phyloP scores from a whole-genome alignment of 1,284 basidiomycete species.

The Puccinia novopanici region DNA sequence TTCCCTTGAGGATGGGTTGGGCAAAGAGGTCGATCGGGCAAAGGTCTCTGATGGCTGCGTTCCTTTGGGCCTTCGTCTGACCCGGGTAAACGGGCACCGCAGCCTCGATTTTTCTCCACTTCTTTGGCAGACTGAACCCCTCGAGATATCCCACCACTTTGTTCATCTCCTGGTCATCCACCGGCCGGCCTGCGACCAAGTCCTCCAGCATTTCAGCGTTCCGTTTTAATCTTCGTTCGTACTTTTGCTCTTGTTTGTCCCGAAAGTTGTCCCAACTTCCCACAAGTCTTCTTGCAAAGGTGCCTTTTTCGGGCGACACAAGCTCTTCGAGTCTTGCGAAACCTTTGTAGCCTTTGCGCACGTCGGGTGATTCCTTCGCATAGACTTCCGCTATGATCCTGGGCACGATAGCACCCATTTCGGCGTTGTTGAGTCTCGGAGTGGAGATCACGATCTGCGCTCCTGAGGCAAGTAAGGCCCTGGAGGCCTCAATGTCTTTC shows the following conservation, averaged over 20 bases:
- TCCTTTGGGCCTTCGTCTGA: too few species aligned
- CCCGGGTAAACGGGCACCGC: too few species aligned
- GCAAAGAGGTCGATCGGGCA: slow-evolving; percentile 15
- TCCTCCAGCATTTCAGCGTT: too few species aligned
- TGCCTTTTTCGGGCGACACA: not conserved
- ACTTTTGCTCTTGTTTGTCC: too few species aligned
- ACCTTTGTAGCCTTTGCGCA: not conserved
- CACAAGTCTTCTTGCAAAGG: not conserved
- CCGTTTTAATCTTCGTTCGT: too few species aligned
- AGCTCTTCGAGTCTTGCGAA: not conserved
- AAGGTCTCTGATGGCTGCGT: not conserved
- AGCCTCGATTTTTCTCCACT: too few species aligned
- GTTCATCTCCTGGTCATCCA: too few species aligned
- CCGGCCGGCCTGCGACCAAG: too few species aligned
- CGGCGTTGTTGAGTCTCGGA: not conserved
- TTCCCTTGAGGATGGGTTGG: not conserved
- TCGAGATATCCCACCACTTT: too few species aligned
- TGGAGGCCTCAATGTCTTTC: not conserved
- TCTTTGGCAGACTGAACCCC: too few species aligned
- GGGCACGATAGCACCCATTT: not conserved
- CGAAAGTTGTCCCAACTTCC: too few species aligned
- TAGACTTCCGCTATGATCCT: not conserved
- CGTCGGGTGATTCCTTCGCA: not conserved
- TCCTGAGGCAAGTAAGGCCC: not conserved
- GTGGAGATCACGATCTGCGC: not conserved